These are phyloP conservation scores for Trichomonascaceae sp. DNA, from an alignment of 1,139 yeast genomes.

Conservation along the genomic window DNA sequence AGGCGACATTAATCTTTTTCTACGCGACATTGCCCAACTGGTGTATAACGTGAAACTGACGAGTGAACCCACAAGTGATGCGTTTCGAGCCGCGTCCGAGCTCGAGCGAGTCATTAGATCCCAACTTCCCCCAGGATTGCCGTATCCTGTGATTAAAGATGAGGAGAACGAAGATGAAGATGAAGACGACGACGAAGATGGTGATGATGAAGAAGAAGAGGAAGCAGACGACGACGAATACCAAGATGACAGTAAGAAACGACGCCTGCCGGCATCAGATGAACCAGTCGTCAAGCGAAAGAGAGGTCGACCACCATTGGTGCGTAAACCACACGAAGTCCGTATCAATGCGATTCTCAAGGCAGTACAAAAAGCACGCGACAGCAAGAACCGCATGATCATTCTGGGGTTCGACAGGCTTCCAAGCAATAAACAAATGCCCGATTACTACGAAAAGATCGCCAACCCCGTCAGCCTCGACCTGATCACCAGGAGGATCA, in stretches of 20 bases:
- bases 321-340: constrained; percentile 88
- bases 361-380: constrained; percentile 60
- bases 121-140: constrained; percentile 39
- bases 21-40: constrained; percentile 68
- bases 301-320: constrained; percentile 90
- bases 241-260: constrained; percentile 27
- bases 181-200: constrained; percentile 16
- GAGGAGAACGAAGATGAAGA: constrained; percentile 23
- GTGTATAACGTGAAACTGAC: constrained; percentile 83
- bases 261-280: constrained; percentile 9
- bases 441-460: constrained; percentile 55
- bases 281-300: not conserved
- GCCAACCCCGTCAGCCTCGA: constrained; percentile 68
- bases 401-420: constrained; percentile 62
- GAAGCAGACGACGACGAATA: constrained; percentile 20
- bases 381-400: constrained; percentile 36
- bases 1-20: constrained; percentile 49
- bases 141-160: constrained; percentile 54
- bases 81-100: constrained; percentile 58
- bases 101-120: constrained; percentile 47
- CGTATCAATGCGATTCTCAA: constrained; percentile 79
- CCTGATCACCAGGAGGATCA: constrained; percentile 69
- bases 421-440: constrained; percentile 56
- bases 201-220: constrained; percentile 13
- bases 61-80: constrained; percentile 55